A percentile compares a stretch with the other conserved stretches of the same genome.
Evolutionary conservation across 2,329 filamentous ascomycete species (phyloP).

Genomic region (Penicillium italicum): DNA sequence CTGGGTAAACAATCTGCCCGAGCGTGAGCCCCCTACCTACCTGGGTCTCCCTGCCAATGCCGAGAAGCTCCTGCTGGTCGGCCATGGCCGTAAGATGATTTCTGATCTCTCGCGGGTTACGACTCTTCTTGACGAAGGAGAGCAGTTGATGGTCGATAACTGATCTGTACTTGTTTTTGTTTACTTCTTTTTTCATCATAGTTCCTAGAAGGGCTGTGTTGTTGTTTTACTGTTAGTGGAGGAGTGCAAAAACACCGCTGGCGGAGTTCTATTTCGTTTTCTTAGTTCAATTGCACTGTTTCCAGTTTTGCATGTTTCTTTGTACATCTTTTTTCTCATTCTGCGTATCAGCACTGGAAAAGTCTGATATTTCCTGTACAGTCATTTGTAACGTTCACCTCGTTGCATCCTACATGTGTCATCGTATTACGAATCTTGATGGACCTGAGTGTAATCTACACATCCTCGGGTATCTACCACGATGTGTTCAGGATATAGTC

Average conservation of each 20-base stretch:
- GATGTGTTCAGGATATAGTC: conserved; percentile 12
- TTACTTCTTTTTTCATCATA: not conserved
- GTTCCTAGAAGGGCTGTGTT: not conserved
- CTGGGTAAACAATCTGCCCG: conserved; percentile 89
- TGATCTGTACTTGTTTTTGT: conserved; percentile 20
- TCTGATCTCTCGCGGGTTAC: conserved; percentile 79
- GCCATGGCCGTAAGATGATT: conserved; percentile 80
- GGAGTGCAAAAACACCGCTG: conserved; percentile 9
- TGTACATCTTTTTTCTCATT: conserved; percentile 8
- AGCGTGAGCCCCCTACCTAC: conserved; percentile 94
- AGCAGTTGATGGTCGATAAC: conserved; percentile 75
- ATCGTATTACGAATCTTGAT: not conserved
- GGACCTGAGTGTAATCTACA: not conserved
- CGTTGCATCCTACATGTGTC: not conserved
- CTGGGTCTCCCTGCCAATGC: conserved; percentile 91
- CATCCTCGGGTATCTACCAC: not conserved
- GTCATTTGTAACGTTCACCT: not conserved
- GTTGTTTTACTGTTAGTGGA: not conserved
- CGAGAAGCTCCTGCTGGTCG: conserved; percentile 89
- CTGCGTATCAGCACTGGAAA: not conserved
- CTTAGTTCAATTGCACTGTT: conserved; percentile 10
- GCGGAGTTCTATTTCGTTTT: conserved; percentile 7
- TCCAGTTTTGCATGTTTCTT: conserved; percentile 8
- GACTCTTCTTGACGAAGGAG: conserved; percentile 86
- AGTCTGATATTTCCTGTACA: not conserved